Base-by-base conservation (phyloP, 306 rosid species). In the Urtica urens region DNA sequence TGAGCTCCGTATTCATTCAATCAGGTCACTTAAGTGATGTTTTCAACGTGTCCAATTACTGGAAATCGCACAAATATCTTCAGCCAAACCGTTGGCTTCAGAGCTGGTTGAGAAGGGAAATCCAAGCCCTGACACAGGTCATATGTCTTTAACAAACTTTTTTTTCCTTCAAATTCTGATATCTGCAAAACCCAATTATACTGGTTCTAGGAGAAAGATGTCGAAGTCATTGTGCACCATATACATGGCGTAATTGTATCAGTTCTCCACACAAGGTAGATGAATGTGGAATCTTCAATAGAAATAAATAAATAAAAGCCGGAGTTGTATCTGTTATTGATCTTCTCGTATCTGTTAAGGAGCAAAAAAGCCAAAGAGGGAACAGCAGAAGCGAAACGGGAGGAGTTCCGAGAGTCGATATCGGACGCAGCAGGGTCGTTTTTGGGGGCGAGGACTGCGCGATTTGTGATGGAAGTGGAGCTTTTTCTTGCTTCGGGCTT, bases 401-500 rank as follows among this genome's bases (percentile, higher is more conserved):
- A 78, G 44, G 83, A 76, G 70, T 77, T 90, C 55, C 57, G 41
- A 64, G 55, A 55, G 28, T 57, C 61, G 29, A 68, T 75, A 48
- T 55, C 70, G 13, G 81, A 77, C 18, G 92, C 95, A 19, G 85
- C 94, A 10, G 71, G 48, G 78, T 82, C 82, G 2, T 81, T 84
- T 62, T 62, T 81, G 26, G 70, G 66, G 19, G 76, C 77, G 43
- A 79, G 87, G 74, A 67, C 93, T 0, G 82, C 68, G 34, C 70
- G 82, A 47, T 77, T 90, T 70, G 64, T 79, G 12, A 54, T 62
- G 4, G 95, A 90, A 74, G 53, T 84, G 65, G 85, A 84, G 58
- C 72, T 79, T 31, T 90, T 84, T 81, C 82, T 90, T 65, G 85
- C 92, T 59, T 90, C 95, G 16, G 82, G 87, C 37, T 74, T 90